Evolutionary conservation across 495 filamentous ascomycete species (phyloP), one percentile per base, ranked within the genome.

Genomic region (Penicillium goetzii): DNA sequence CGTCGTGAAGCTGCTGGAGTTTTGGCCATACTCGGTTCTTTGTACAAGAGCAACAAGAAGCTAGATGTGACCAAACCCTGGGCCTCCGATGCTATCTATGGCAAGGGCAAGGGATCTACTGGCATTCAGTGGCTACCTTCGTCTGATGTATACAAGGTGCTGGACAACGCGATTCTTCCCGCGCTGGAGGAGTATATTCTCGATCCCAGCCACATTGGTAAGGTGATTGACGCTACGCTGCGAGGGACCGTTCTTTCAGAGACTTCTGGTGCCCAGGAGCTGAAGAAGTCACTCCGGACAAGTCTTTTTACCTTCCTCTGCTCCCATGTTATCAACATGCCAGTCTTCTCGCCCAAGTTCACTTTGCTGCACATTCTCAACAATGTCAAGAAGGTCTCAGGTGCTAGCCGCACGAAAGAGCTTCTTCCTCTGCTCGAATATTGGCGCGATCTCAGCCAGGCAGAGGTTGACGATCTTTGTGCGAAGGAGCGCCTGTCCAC

Each of bases 111-210:
- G 34, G 76, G 80, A 23, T 80, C 82, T 0, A 76, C 83, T 32
- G 66, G 76, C 3, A 63, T 92, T 21, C 74, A 76, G 30, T 89
- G 85, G 83, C 78, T 97, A n/a, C 75, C 84, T 34, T 62, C 66
- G 3, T 81, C 84, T 17, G 85, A 88, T 49, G 77, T 74, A 3
- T 72, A 82, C 21, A 84, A 85, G 53, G 76, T 97, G 12, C 64
- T 97, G 9, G 76, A 83, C 19, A 84, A 82, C 21, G 77, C 89
- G 26, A 72, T 97, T 34, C 69, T 90, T 25, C 89, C 90, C 2
- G 84, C 80, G 6, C 69, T 97, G 19, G 93, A 97, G 69, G 93
- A 97, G 74, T 93, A 88, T 67, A 82, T 92, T 11, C 77, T 96
- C 21, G 92, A 97, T 70, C 75, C 84, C 6, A 83, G 78, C 36